phyloP scores from a whole-genome alignment of 371 early-diverging fungal genomes.

The Blastocladiella emersonii region DNA sequence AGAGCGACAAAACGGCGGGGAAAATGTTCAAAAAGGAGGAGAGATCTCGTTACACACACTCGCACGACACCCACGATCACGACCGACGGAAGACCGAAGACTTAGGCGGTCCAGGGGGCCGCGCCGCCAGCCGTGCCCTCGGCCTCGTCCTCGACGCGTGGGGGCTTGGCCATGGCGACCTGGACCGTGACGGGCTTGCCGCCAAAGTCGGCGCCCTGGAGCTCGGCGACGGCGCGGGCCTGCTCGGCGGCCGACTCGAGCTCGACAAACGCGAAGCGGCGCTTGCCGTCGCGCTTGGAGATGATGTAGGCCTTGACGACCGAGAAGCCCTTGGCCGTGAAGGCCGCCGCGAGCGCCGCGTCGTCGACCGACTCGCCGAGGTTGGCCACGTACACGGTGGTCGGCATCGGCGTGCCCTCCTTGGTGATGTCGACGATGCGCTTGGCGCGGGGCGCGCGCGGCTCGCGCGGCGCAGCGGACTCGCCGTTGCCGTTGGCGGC shows the following conservation, averaged over 20 bases:
- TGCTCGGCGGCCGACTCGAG: background rate
- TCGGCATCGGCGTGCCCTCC: background rate
- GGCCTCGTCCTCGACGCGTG: too few relatives aligned
- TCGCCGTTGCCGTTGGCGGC: background rate
- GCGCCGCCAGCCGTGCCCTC: too few relatives aligned
- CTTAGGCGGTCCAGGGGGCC: too few relatives aligned
- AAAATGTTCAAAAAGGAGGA: too few relatives aligned
- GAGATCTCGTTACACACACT: too few relatives aligned
- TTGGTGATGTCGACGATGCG: too few relatives aligned
- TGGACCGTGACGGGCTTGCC: background rate
- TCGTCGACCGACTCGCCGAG: background rate
- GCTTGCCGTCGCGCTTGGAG: background rate
- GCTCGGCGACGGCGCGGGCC: background rate
- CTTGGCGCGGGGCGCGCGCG: background rate
- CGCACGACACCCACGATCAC: too few relatives aligned
- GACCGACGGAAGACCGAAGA: too few relatives aligned
- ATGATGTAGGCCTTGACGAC: background rate
- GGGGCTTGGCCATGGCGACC: too few relatives aligned
- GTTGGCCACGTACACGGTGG: background rate
- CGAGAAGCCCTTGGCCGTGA: background rate
- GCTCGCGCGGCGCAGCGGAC: background rate
- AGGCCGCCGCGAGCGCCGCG: background rate
- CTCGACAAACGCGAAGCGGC: background rate
- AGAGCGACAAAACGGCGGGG: too few relatives aligned
- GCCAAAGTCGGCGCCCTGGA: background rate